A percentile compares a stretch with the other conserved stretches of the same genome.
phyloP scores from a whole-genome alignment of 2,329 filamentous ascomycete genomes.

The Penicillium freii region DNA sequence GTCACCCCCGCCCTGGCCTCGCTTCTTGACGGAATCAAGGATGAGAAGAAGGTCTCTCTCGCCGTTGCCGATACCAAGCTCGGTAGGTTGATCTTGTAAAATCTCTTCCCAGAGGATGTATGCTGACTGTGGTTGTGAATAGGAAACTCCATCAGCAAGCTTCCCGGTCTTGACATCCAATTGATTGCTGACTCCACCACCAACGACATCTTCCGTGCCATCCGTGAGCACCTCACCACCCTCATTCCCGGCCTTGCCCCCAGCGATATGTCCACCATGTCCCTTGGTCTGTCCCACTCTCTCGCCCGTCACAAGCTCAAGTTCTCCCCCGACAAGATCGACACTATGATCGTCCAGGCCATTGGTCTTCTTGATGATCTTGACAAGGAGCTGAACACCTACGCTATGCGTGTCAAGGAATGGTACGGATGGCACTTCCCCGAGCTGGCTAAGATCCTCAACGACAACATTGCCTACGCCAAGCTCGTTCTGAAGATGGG shows the following conservation, averaged over 20 bases:
- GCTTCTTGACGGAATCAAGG: conserved; percentile 85
- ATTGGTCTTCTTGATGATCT: conserved; percentile 91
- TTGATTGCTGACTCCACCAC: conserved; percentile 79
- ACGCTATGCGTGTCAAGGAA: conserved; percentile 98
- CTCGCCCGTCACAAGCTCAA: conserved; percentile 97
- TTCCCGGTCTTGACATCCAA: conserved; percentile 82
- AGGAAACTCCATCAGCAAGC: conserved; percentile 84
- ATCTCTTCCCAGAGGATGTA: neutral
- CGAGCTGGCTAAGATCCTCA: conserved; percentile 93
- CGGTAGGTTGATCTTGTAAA: conserved; percentile 43
- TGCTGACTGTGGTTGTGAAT: conserved; percentile 16
- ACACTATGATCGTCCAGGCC: conserved; percentile 98
- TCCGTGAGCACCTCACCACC: conserved; percentile 84
- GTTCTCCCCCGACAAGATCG: conserved; percentile 97
- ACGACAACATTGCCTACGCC: conserved; percentile 94
- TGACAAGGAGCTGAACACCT: conserved; percentile 98
- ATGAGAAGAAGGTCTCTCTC: conserved; percentile 94
- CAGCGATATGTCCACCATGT: conserved; percentile 88
- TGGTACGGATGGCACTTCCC: conserved; percentile 99
- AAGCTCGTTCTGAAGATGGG: conserved; percentile 85
- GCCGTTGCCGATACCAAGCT: conserved; percentile 93
- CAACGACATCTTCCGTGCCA: conserved; percentile 87
- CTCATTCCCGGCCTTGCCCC: conserved; percentile 85
- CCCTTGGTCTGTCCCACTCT: conserved; percentile 92
- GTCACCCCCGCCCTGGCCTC: conserved; percentile 81